Evolutionary conservation across 768 basidiomycete species (phyloP).

Genomic region (Fibroporia radiculosa): DNA sequence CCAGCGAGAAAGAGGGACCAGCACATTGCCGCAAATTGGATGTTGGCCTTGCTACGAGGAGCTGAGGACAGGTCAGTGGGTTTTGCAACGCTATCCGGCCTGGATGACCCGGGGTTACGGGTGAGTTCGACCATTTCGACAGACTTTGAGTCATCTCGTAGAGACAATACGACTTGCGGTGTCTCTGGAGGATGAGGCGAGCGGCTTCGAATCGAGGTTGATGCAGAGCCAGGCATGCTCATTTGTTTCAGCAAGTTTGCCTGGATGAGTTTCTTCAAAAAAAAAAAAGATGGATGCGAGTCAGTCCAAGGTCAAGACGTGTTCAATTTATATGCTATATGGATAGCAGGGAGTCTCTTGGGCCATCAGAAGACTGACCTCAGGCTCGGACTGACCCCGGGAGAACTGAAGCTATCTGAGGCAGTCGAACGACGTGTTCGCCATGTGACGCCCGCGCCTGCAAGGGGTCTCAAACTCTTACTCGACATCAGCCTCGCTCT

Average conservation of each 20-base stretch:
- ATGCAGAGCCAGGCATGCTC: background rate
- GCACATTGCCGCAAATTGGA: slow-evolving; percentile 51
- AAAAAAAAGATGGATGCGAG: no score
- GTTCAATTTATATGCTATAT: no score
- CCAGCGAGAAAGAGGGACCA: slow-evolving; percentile 55
- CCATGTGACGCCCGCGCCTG: no score
- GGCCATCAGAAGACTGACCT: no score
- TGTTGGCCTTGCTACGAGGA: slow-evolving; percentile 6
- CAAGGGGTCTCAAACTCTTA: no score
- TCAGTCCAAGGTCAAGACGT: no score
- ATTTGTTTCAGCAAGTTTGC: background rate
- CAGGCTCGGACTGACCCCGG: no score
- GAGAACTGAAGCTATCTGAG: no score
- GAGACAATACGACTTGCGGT: background rate
- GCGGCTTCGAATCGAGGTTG: background rate
- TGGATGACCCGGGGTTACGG: background rate
- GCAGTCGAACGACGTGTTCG: no score
- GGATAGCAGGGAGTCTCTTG: no score
- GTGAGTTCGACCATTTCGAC: background rate
- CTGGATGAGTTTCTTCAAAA: background rate
- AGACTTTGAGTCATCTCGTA: background rate
- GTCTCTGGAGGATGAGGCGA: background rate
- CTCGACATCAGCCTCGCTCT: no score
- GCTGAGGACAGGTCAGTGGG: background rate
- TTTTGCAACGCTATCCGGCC: background rate